Percentiles rank a stretch among this genome's conserved stretches.
These are phyloP conservation scores for Eremothecium cymbalariae DNA, from an alignment of 1,139 yeast genomes.

Conservation along the genomic window DNA sequence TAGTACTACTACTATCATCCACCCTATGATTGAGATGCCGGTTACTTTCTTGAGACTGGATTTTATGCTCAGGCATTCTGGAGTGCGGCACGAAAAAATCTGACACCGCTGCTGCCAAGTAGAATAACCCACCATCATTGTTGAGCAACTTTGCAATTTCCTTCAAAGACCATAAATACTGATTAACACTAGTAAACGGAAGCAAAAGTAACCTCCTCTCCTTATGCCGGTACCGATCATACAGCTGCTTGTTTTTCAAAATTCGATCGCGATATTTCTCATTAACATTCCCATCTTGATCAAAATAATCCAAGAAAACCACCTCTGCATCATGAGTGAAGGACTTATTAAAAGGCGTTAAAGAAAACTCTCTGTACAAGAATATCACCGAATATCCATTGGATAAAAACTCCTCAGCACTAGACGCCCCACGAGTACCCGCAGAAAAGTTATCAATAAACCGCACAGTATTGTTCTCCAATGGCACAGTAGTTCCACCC, in stretches of 20 bases:
- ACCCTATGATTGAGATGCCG: conserved; percentile 6
- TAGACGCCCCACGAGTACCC: conserved; percentile 94
- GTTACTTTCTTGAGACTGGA: conserved; percentile 58
- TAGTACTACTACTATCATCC: conserved; percentile 17
- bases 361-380: conserved; percentile 82
- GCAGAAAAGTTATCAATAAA: conserved; percentile 96
- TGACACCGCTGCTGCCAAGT: conserved; percentile 94
- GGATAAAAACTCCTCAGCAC: conserved; percentile 84
- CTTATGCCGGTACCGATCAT: conserved; percentile 43
- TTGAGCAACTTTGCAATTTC: conserved; percentile 55
- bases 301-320: conserved; percentile 75
- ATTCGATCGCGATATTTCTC: conserved; percentile 55
- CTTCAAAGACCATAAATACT: conserved; percentile 77
- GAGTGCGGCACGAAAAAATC: conserved; percentile 89
- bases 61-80: conserved; percentile 84
- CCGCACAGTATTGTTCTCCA: conserved; percentile 92
- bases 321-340: conserved; percentile 71
- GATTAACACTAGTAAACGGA: conserved; percentile 93
- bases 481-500: conserved; percentile 98
- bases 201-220: conserved; percentile 45
- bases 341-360: conserved; percentile 84
- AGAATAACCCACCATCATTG: conserved; percentile 59
- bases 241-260: conserved; percentile 57
- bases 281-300: conserved; percentile 48
- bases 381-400: conserved; percentile 87